Percentiles rank a stretch among this genome's conserved stretches.
Conservation (phyloP, 139 green algal genomes). For the Tetratostichococcus sp. region DNA sequence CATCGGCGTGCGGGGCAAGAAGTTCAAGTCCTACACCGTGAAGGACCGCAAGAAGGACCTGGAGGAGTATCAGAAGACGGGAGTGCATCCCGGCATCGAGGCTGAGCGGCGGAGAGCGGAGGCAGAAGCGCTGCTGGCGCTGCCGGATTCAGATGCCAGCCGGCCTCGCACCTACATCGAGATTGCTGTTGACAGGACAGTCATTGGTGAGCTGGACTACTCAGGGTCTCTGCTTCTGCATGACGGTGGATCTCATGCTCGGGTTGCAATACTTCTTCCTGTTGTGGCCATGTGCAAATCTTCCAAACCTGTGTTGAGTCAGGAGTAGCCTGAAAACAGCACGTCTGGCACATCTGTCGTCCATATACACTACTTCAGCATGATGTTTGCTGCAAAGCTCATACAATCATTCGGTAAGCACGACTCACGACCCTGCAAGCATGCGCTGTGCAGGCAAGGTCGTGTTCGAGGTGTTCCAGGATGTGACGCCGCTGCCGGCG, state of each 20-base stretch:
- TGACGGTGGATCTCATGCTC: too few relatives aligned
- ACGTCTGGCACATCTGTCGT: too few relatives aligned
- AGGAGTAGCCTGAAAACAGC: too few relatives aligned
- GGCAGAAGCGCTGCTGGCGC: not conserved
- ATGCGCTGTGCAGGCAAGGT: not conserved
- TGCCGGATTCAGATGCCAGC: not conserved
- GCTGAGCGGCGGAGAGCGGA: too few relatives aligned
- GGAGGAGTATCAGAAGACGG: not conserved
- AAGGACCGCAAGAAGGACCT: not conserved
- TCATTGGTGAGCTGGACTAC: not conserved
- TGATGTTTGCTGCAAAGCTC: too few relatives aligned
- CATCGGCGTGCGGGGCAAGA: not conserved
- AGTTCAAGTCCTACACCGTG: not conserved
- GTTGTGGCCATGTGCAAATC: too few relatives aligned
- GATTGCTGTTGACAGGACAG: not conserved
- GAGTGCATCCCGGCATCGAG: not conserved
- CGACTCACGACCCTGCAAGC: too few relatives aligned
- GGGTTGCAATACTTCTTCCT: too few relatives aligned
- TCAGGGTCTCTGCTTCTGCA: too few relatives aligned
- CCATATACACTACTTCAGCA: too few relatives aligned
- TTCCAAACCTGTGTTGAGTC: too few relatives aligned
- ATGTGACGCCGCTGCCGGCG: not conserved
- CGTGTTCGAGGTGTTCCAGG: slow-evolving; percentile 1
- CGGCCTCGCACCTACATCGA: not conserved
- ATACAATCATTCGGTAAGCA: too few relatives aligned